phyloP scores from a whole-genome alignment of 352 stramenopile genomes.

The Phytophthora pistaciae region DNA sequence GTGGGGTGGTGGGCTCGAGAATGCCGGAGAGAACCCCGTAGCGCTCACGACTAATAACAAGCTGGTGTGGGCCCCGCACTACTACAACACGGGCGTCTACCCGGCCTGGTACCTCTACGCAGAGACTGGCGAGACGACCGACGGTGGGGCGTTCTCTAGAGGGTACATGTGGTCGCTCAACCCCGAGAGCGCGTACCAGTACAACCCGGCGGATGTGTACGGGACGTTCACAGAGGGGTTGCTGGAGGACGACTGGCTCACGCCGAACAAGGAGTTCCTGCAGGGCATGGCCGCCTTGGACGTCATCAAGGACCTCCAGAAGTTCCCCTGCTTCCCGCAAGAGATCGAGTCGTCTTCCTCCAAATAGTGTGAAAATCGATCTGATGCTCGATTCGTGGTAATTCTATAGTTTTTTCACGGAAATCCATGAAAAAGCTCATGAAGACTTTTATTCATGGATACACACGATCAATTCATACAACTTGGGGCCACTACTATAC shows the following conservation, averaged over 20 bases:
- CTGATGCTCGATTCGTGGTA: no score
- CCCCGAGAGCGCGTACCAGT: constrained; percentile 71
- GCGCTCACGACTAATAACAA: constrained; percentile 50
- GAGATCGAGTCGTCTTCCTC: constrained; percentile 20
- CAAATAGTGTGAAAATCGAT: not conserved
- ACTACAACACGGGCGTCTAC: constrained; percentile 76
- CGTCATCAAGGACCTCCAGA: constrained; percentile 54
- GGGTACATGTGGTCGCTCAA: no score
- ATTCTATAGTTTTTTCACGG: no score
- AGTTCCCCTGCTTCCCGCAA: constrained; percentile 67
- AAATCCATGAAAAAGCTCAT: no score
- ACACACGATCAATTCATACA: not conserved
- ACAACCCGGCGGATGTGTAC: constrained; percentile 68
- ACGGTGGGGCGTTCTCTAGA: constrained; percentile 27
- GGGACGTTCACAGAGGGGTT: constrained; percentile 70
- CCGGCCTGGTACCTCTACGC: constrained; percentile 70
- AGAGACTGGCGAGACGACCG: constrained; percentile 22
- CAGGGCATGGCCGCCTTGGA: constrained; percentile 62
- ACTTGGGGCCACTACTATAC: not conserved
- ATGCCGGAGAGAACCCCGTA: constrained; percentile 41
- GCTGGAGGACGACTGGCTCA: constrained; percentile 79
- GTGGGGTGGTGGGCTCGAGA: constrained; percentile 67
- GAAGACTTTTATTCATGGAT: no score
- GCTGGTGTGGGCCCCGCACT: constrained; percentile 74
- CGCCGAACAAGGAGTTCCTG: constrained; percentile 67